These are phyloP conservation scores for Carpinus viminea DNA, from an alignment of 306 rosid genomes.

Conservation along the genomic window DNA sequence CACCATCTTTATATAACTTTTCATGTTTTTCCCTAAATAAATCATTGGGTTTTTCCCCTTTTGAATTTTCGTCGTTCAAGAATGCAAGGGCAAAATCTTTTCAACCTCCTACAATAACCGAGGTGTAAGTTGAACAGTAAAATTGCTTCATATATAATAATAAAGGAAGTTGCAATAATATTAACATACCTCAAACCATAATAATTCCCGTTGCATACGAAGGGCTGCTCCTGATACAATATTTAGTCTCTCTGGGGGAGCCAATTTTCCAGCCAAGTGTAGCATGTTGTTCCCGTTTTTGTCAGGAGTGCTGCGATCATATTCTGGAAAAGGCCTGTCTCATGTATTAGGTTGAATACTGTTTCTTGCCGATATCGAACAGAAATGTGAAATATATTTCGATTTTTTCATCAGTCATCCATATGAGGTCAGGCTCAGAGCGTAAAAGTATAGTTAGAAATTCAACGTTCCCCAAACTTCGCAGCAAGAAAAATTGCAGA, in stretches of 20 bases:
- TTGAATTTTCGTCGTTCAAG: constrained; percentile 22
- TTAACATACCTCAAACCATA: constrained; percentile 25
- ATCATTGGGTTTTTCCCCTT: constrained; percentile 27
- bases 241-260: background rate
- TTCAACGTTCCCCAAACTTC: no score
- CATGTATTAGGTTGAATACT: constrained; percentile 16
- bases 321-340: constrained; percentile 19
- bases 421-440: no score
- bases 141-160: no score
- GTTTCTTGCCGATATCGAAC: constrained; percentile 18
- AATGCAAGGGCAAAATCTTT: constrained; percentile 32
- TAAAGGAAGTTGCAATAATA: background rate
- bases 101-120: constrained; percentile 41
- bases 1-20: constrained; percentile 31
- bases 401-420: background rate
- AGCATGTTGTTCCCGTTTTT: background rate
- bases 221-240: constrained; percentile 18
- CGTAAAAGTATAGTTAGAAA: no score
- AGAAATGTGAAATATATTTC: constrained; percentile 27
- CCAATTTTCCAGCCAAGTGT: constrained; percentile 22
- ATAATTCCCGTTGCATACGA: constrained; percentile 25
- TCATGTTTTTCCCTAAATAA: constrained; percentile 39
- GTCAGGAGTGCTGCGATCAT: background rate
- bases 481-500: no score
- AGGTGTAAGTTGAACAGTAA: background rate